phyloP scores from a whole-genome alignment of 2,329 filamentous ascomycete species.

The Fusarium buxicola region DNA sequence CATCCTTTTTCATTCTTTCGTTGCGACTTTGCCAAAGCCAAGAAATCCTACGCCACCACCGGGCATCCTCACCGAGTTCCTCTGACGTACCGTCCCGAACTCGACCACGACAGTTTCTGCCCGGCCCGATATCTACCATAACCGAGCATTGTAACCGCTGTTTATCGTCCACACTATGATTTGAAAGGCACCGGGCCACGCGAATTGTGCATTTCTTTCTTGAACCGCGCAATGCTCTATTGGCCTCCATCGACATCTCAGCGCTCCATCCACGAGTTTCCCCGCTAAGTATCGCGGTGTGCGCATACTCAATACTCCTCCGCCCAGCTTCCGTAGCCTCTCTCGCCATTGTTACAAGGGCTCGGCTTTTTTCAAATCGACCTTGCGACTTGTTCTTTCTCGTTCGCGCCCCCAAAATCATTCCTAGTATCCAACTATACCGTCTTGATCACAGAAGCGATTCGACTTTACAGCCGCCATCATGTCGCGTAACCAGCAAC shows the following conservation, averaged over 20 bases:
- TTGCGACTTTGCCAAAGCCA: slow-evolving; percentile 19
- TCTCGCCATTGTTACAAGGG: slow-evolving; percentile 3
- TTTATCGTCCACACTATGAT: slow-evolving; percentile 21
- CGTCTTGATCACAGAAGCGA: slow-evolving; percentile 1
- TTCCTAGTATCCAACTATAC: background rate
- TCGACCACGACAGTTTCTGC: slow-evolving; percentile 24
- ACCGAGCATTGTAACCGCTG: background rate
- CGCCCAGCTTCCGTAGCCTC: slow-evolving; percentile 4
- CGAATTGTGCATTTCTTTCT: slow-evolving; percentile 11
- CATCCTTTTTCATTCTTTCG: background rate
- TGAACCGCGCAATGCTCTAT: slow-evolving; percentile 34
- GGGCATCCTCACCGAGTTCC: slow-evolving; percentile 34
- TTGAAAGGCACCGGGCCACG: slow-evolving; percentile 11
- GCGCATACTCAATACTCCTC: slow-evolving; percentile 14
- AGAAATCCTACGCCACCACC: slow-evolving; percentile 21
- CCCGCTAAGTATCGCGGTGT: slow-evolving; percentile 22
- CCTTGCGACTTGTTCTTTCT: background rate
- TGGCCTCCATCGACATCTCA: slow-evolving; percentile 19
- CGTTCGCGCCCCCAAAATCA: background rate
- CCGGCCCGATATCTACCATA: background rate
- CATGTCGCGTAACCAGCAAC: slow-evolving; percentile 53
- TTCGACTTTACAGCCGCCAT: slow-evolving; percentile 26
- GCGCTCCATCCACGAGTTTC: slow-evolving; percentile 13
- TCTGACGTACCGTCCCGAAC: slow-evolving; percentile 33
- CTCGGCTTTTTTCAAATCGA: background rate